Conservation (phyloP, 1,284 basidiomycete species). For the Ceratobasidium papillatum region DNA sequence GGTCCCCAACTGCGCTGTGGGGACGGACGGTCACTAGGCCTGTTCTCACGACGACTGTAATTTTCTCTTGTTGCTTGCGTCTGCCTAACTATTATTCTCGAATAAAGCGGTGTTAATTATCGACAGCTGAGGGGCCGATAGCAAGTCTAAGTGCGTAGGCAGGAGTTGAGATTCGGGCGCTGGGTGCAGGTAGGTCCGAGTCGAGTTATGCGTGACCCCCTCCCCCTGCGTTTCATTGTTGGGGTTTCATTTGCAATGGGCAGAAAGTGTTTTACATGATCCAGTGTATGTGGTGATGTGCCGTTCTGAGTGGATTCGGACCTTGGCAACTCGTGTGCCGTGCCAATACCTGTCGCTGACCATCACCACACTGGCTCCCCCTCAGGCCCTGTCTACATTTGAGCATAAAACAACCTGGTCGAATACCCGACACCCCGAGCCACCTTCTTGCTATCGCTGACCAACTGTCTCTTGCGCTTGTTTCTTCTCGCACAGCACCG, state of each 20-base stretch:
- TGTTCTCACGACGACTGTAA: neutral
- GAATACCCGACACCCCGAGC: constrained; percentile 18
- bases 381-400: neutral
- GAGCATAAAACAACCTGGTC: constrained; percentile 10
- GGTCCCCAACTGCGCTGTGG: constrained; percentile 1
- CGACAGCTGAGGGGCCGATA: neutral
- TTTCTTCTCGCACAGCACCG: constrained; percentile 2
- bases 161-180: constrained; percentile 24
- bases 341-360: constrained; percentile 20
- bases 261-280: constrained; percentile 38
- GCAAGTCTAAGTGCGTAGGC: neutral
- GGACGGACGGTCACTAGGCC: neutral
- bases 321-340: constrained; percentile 34
- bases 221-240: constrained; percentile 9
- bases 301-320: constrained; percentile 22
- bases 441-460: constrained; percentile 12
- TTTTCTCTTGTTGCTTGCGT: neutral
- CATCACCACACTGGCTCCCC: neutral
- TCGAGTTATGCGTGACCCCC: neutral
- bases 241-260: constrained; percentile 14
- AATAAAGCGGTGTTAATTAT: too few relatives aligned
- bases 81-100: too few relatives aligned
- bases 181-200: constrained; percentile 14
- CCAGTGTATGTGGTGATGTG: constrained; percentile 30
- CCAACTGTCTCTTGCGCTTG: neutral